These are phyloP conservation scores for Ascoidea asiatica DNA, from an alignment of 805 yeast genomes.

Conservation along the genomic window DNA sequence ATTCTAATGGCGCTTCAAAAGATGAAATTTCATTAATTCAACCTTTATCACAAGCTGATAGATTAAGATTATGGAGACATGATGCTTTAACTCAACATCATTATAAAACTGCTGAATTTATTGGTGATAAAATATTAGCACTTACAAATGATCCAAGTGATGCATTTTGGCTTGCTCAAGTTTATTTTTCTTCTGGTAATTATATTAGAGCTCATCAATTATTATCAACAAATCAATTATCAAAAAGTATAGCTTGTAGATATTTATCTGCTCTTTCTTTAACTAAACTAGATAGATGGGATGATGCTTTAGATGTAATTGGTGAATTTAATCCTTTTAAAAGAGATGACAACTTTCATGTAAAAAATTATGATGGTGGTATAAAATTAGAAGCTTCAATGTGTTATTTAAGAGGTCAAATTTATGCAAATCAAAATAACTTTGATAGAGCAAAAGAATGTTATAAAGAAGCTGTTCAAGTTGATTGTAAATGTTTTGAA, in stretches of 20 bases:
- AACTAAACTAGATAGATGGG: slow-evolving; percentile 62
- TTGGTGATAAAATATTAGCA: slow-evolving; percentile 82
- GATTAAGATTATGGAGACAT: slow-evolving; percentile 81
- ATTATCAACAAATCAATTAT: slow-evolving; percentile 36
- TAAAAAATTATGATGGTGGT: slow-evolving; percentile 60
- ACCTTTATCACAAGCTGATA: slow-evolving; percentile 69
- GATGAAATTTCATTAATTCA: slow-evolving; percentile 11
- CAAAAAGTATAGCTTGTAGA: slow-evolving; percentile 57
- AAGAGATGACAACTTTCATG: slow-evolving; percentile 17
- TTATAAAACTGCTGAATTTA: slow-evolving; percentile 74
- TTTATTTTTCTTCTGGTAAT: slow-evolving; percentile 61
- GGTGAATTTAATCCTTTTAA: slow-evolving; percentile 74
- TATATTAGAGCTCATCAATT: slow-evolving; percentile 69
- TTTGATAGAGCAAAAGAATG: slow-evolving; percentile 79
- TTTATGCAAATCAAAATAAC: slow-evolving; percentile 72
- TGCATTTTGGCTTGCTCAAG: slow-evolving; percentile 95
- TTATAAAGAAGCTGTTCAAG: slow-evolving; percentile 71
- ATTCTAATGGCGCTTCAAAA: slow-evolving; percentile 1
- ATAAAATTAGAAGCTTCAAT: slow-evolving; percentile 77
- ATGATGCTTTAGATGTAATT: slow-evolving; percentile 75
- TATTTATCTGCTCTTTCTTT: slow-evolving; percentile 69
- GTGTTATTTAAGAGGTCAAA: slow-evolving; percentile 73
- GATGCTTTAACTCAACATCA: slow-evolving; percentile 90
- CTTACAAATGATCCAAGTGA: slow-evolving; percentile 82
- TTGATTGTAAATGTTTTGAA: slow-evolving; percentile 86